Conservation (phyloP, 768 basidiomycete genomes). For the Pleurotus djamor region DNA sequence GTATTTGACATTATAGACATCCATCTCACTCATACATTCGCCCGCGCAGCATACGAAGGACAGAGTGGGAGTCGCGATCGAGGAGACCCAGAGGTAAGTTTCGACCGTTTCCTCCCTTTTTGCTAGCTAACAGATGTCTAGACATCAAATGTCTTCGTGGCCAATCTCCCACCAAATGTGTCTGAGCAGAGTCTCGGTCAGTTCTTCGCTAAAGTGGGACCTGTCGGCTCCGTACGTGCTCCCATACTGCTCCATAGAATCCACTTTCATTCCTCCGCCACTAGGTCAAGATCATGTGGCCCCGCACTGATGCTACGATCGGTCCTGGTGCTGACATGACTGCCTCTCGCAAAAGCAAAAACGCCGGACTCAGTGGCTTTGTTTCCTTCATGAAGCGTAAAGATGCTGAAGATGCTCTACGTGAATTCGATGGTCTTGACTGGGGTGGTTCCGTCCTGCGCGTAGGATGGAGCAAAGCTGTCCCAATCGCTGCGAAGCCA, state of each 20-base stretch:
- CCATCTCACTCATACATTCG: background rate
- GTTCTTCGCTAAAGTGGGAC: slow-evolving; percentile 89
- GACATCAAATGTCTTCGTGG: slow-evolving; percentile 97
- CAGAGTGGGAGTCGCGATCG: slow-evolving; percentile 89
- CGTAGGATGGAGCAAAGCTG: slow-evolving; percentile 97
- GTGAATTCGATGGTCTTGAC: slow-evolving; percentile 89
- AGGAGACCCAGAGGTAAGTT: slow-evolving; percentile 79
- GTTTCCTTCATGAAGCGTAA: slow-evolving; percentile 95
- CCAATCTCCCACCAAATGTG: slow-evolving; percentile 85
- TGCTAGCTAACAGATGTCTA: slow-evolving; percentile 23
- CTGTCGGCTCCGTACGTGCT: slow-evolving; percentile 77
- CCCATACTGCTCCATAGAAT: background rate
- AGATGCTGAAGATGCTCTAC: slow-evolving; percentile 87
- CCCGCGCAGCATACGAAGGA: slow-evolving; percentile 71
- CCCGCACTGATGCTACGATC: slow-evolving; percentile 69
- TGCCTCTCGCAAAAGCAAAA: slow-evolving; percentile 64
- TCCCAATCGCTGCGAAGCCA: slow-evolving; percentile 76
- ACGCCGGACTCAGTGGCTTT: slow-evolving; percentile 86
- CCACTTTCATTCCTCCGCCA: background rate
- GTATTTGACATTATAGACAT: slow-evolving; percentile 17
- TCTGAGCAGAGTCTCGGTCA: slow-evolving; percentile 84
- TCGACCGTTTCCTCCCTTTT: background rate
- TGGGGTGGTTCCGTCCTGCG: slow-evolving; percentile 90
- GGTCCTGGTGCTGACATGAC: slow-evolving; percentile 81
- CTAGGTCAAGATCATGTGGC: slow-evolving; percentile 98